These are phyloP conservation scores for Cornus controversa DNA, from an alignment of 148 eudicot species.

Conservation along the genomic window DNA sequence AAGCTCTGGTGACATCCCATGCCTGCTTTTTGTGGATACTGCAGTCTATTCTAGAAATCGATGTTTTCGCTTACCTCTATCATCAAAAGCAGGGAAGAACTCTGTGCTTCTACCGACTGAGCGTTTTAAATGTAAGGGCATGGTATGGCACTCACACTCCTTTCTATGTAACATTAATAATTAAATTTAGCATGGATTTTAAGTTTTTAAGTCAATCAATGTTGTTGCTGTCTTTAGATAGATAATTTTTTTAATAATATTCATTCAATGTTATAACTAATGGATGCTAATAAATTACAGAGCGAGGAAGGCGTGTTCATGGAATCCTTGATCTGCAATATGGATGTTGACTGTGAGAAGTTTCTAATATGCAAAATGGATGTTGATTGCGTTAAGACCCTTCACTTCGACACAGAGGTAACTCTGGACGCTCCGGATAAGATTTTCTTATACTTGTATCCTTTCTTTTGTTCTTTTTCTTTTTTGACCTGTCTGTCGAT, in stretches of 20 bases:
- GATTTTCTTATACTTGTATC: neutral
- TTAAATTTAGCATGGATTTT: neutral
- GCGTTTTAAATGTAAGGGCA: constrained; percentile 79
- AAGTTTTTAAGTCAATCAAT: neutral
- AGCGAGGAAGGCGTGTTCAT: constrained; percentile 73
- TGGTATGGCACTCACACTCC: constrained; percentile 47
- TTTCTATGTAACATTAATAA: neutral
- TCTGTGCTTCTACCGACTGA: constrained; percentile 84
- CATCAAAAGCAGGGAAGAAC: constrained; percentile 95
- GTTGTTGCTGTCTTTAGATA: neutral
- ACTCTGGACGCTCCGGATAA: neutral
- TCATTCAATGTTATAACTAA: neutral
- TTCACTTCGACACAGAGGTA: constrained; percentile 94
- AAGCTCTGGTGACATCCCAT: constrained; percentile 42
- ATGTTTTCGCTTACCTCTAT: constrained; percentile 83
- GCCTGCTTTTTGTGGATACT: constrained; percentile 79
- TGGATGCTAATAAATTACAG: constrained; percentile 32
- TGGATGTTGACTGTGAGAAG: constrained; percentile 82
- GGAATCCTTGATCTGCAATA: constrained; percentile 92
- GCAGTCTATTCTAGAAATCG: constrained; percentile 99
- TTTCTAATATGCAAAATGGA: constrained; percentile 91
- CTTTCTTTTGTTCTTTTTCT: no score
- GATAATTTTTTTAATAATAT: no score
- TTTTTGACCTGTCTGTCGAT: no score
- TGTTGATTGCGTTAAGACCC: constrained; percentile 78